phyloP scores from a whole-genome alignment of 345 rosid genomes.

The Turritis glabra region DNA sequence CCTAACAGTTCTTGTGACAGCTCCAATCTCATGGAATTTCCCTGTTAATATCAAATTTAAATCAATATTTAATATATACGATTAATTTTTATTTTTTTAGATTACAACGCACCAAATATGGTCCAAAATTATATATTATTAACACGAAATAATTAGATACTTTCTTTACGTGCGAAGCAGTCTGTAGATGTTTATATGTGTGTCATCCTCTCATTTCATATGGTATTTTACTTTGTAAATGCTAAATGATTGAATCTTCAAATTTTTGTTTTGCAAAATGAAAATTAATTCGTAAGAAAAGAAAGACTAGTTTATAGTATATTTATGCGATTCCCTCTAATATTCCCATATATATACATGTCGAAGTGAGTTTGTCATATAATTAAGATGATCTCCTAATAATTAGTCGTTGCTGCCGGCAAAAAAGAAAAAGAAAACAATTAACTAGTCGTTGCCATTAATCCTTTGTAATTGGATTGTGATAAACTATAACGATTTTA shows the following conservation, averaged over 20 bases:
- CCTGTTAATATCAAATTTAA: conserved; percentile 3
- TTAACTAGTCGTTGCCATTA: conserved; percentile 32
- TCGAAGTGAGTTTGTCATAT: too few species aligned
- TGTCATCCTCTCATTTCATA: conserved; percentile 23
- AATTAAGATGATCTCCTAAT: neutral
- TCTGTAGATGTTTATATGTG: conserved; percentile 20
- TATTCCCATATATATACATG: neutral
- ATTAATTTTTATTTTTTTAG: neutral
- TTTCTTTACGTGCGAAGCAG: conserved; percentile 38
- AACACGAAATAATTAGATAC: conserved; percentile 12
- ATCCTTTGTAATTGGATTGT: neutral
- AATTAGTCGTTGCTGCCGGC: neutral
- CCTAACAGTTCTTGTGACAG: conserved; percentile 28
- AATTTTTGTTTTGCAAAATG: neutral
- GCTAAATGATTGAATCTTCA: neutral
- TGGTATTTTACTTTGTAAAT: neutral
- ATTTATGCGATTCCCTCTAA: neutral
- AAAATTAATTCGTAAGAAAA: neutral
- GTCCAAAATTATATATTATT: neutral
- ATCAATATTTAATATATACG: neutral
- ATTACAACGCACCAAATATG: conserved; percentile 27
- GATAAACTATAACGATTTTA: neutral
- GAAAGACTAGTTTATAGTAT: neutral
- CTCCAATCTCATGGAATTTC: conserved; percentile 18
- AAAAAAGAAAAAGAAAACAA: too few species aligned